Evolutionary conservation across 345 rosid genomes (phyloP), one percentile per base, ranked within the genome.

Genomic region (Aegle marmelos): DNA sequence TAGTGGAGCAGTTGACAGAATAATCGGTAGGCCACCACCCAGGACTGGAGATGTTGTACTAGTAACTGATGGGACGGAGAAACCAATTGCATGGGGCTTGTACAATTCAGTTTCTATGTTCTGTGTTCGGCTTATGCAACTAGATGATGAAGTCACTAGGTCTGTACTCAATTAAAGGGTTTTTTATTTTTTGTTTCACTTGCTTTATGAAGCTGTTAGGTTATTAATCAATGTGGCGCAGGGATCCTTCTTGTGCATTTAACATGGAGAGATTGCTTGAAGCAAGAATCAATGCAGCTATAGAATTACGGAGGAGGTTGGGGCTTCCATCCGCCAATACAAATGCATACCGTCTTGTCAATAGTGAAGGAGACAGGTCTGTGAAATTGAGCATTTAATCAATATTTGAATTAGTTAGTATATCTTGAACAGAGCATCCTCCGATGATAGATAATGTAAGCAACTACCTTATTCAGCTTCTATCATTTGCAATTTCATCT

Each of bases 291-390:
- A n/a, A 83, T 83, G 88, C 90, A 50, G 94, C 99, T 48, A 54
- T 81, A 24, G 78, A 89, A 50, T 78, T 95, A 64, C 89, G 98
- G 11, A 79, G 77, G 77, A 85, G 84, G 74, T 82, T 95, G 83
- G 92, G 92, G 66, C 87, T 95, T 74, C 97, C 98, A 57, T 93
- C 97, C 19, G 30, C 83, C 28, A 78, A 45, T 68, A 95, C 98
- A 34, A 89, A 91, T 82, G 92, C 96, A 63, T 93, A 88, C 82
- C 94, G 98, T 76, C 93, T 95, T 72, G 88, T 92, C 39, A 93
- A 91, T 71, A 90, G 97, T 56, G 97, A 91, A 88, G 98, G 99
- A 78, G 98, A 95, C 85, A 90, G 98, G 98, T 92, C 57, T n/a
- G 28, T 31, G 22, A 70, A n/a, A 61, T 72, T 67, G 24, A 72